A percentile compares a stretch with the other conserved stretches of the same genome.
phyloP scores from a whole-genome alignment of 2,329 filamentous ascomycete genomes.

The Camillea tinctor region DNA sequence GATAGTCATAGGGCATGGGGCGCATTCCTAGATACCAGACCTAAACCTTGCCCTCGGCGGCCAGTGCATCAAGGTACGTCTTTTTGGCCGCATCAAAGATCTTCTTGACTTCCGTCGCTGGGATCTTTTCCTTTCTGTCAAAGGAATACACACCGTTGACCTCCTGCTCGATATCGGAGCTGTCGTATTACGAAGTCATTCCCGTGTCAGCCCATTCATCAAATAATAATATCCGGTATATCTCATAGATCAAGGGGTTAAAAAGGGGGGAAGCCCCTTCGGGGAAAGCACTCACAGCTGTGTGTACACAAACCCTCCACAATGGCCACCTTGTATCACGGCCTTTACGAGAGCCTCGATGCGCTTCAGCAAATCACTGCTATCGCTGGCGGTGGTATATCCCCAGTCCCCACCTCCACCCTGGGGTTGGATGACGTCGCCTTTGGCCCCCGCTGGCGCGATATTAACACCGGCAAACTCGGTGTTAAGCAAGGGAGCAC shows the following conservation, averaged over 20 bases:
- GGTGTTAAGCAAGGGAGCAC: constrained; percentile 62
- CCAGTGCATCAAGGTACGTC: constrained; percentile 41
- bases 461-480: constrained; percentile 71
- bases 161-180: constrained; percentile 64
- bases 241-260: background rate
- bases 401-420: constrained; percentile 59
- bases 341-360: constrained; percentile 59
- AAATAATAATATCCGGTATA: constrained; percentile 2
- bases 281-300: constrained; percentile 50
- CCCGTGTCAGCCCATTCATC: background rate
- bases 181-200: constrained; percentile 13
- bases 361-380: constrained; percentile 57
- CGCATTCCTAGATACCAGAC: no score
- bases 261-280: background rate
- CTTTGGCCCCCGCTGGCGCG: constrained; percentile 42
- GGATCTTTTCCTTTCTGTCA: constrained; percentile 60
- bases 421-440: constrained; percentile 16
- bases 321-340: constrained; percentile 56
- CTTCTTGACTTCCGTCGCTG: constrained; percentile 53
- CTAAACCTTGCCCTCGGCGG: constrained; percentile 7
- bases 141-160: constrained; percentile 66
- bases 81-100: constrained; percentile 54
- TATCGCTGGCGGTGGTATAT: constrained; percentile 63
- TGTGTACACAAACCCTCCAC: constrained; percentile 62
- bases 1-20: no score